Evolutionary conservation across 2,329 filamentous ascomycete genomes (phyloP).

Genomic region (Trichophyton benhamiae): DNA sequence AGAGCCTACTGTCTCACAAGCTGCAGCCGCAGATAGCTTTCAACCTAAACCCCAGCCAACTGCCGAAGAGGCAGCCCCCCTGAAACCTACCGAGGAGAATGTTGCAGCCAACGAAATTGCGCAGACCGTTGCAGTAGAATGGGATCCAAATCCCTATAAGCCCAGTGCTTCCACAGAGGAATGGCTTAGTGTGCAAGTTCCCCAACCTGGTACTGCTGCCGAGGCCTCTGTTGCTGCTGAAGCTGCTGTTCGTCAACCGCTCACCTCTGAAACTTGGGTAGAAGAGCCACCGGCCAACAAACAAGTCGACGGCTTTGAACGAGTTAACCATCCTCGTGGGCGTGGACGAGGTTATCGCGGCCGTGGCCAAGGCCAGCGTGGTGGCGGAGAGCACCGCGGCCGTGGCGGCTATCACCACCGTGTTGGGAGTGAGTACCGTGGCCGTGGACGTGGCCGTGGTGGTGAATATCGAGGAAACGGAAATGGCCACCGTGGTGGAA

Average conservation of each 20-base stretch:
- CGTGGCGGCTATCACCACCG: conserved; percentile 18
- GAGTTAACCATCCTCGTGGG: conserved; percentile 25
- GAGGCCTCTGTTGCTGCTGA: conserved; percentile 20
- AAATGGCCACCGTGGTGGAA: conserved; percentile 15
- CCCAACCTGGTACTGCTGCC: conserved; percentile 14
- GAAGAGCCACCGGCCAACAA: conserved; percentile 43
- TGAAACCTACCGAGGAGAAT: conserved; percentile 30
- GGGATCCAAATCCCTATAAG: conserved; percentile 39
- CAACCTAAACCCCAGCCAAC: conserved; percentile 11
- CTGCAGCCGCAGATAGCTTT: conserved; percentile 42
- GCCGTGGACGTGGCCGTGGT: conserved; percentile 27
- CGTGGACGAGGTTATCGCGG: conserved; percentile 26
- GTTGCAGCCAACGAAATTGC: conserved; percentile 36
- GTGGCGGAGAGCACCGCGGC: conserved; percentile 26
- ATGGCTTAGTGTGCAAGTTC: conserved; percentile 68
- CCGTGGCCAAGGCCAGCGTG: conserved; percentile 18
- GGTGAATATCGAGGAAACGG: conserved; percentile 23
- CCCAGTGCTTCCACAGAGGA: conserved; percentile 46
- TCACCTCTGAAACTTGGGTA: conserved; percentile 59
- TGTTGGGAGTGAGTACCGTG: conserved; percentile 24
- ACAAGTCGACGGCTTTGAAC: conserved; percentile 25
- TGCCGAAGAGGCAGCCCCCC: conserved; percentile 18
- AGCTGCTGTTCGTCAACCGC: conserved; percentile 1
- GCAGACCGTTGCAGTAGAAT: conserved; percentile 29
- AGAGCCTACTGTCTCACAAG: conserved; percentile 39